Conservation (phyloP, 2,329 filamentous ascomycete genomes). For the Penicillium sp. region DNA sequence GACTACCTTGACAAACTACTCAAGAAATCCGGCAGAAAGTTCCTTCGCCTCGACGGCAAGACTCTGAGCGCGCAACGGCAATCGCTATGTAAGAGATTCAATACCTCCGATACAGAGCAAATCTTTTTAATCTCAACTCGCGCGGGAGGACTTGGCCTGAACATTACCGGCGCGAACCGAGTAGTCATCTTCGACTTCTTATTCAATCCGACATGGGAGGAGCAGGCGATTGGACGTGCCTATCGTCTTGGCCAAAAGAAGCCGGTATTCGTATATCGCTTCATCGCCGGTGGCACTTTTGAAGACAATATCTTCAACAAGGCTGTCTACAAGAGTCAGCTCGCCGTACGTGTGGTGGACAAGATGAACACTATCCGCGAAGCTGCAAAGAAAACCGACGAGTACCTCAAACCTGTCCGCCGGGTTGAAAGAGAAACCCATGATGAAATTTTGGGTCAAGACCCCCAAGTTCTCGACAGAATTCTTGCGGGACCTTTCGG, state of each 20-base stretch:
- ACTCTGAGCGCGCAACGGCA: conserved; percentile 61
- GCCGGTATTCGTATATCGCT: conserved; percentile 78
- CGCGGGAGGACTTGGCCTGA: conserved; percentile 79
- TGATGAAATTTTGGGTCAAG: conserved; percentile 56
- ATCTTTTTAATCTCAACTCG: conserved; percentile 80
- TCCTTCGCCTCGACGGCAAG: conserved; percentile 66
- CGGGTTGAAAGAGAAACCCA: conserved; percentile 54
- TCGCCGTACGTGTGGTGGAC: conserved; percentile 78
- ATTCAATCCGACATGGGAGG: conserved; percentile 77
- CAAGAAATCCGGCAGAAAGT: conserved; percentile 45
- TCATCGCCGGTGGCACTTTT: conserved; percentile 74
- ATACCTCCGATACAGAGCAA: conserved; percentile 49
- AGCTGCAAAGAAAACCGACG: conserved; percentile 54
- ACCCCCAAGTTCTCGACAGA: conserved; percentile 59
- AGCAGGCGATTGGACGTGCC: conserved; percentile 81
- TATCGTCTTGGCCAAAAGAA: conserved; percentile 83
- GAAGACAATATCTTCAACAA: conserved; percentile 72
- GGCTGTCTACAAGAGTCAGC: conserved; percentile 76
- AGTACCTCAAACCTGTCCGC: conserved; percentile 61
- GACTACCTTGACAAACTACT: conserved; percentile 65
- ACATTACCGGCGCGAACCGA: conserved; percentile 78
- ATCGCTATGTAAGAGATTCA: conserved; percentile 66
- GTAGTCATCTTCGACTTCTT: conserved; percentile 82
- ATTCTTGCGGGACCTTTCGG: conserved; percentile 29
- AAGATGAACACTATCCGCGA: conserved; percentile 72